Evolutionary conservation across 2,329 filamentous ascomycete genomes (phyloP), one percentile per base, ranked within the genome.

Genomic region (Cercospora sojina): DNA sequence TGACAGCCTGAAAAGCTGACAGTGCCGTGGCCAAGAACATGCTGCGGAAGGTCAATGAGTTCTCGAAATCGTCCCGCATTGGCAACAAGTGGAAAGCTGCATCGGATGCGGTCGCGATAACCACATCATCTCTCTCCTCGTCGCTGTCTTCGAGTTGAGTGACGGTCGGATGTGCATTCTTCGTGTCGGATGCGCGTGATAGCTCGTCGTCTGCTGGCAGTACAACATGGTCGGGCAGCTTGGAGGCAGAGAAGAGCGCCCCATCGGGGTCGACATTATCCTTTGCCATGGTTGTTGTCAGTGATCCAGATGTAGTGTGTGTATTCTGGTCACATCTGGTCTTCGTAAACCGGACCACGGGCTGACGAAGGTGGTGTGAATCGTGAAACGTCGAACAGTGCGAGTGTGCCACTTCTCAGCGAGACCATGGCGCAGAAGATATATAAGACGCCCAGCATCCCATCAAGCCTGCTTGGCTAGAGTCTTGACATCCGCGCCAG

Each of bases 31-130:
- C 83, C 56, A 87, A 68, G 41, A 87, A 71, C 5, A 87, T 66
- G 59, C 83, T 81, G 43, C 85, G 83, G 65, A 87, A 84, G 0
- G 84, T 87, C 69, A 87, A 71, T 2, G 83, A 77, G 0, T 75
- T 74, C 29, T 87, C 83, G n/a, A 75, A 73, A 63, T 87, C 85
- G 69, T 87, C 85, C 4, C 85, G 79, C 62, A 86, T 66, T 0
- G 85, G 79, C 3, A 87, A 73, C 23, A 87, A 72, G 61, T 86
- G 79, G 0, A 67, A 64, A 4, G 85, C 79, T 0, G 83, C 85
- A 72, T 87, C 85, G 7, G 79, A 75, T 60, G 84, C 85, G 0
- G 83, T 85, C 67, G 83, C 64, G 62, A 87, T 86, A 69, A 86
- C 80, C 13, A 71, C 76, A 25, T 83, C 43, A 5, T 61, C 59